Conservation (phyloP, 192 early-diverging fungal genomes). For the Coemansia sp. region DNA sequence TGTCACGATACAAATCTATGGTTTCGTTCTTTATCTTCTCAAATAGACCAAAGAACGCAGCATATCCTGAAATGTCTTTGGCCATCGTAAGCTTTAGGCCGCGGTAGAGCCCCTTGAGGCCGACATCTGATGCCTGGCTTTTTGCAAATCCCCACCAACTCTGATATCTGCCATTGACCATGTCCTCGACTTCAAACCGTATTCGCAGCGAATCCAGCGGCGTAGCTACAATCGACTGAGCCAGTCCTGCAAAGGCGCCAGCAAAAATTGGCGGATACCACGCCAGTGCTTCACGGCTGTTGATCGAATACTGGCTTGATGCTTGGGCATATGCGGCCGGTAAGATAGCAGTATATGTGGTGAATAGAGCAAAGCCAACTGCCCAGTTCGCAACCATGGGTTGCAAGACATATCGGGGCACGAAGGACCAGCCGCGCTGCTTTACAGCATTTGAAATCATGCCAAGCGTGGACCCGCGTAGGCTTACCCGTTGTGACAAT, state of each 20-base stretch:
- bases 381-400: conserved; percentile 73
- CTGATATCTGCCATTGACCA: conserved; percentile 68
- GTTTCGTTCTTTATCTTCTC: conserved; percentile 74
- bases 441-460: conserved; percentile 70
- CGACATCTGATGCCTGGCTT: conserved; percentile 41
- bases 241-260: conserved; percentile 68
- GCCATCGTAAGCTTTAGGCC: conserved; percentile 47
- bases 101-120: conserved; percentile 34
- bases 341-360: conserved; percentile 61
- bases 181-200: conserved; percentile 72
- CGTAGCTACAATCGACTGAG: conserved; percentile 71
- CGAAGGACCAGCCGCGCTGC: conserved; percentile 66
- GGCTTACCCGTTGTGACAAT: conserved; percentile 33
- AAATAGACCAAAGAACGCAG: conserved; percentile 75
- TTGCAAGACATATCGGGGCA: conserved; percentile 70
- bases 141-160: conserved; percentile 68
- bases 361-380: conserved; percentile 73
- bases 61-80: conserved; percentile 71
- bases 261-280: conserved; percentile 50
- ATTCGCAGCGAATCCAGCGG: conserved; percentile 73
- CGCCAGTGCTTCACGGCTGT: conserved; percentile 20
- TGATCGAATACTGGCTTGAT: conserved; percentile 47
- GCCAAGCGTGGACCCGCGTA: conserved; percentile 70
- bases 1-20: conserved; percentile 61
- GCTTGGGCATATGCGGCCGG: conserved; percentile 37